Percentiles rank a stretch among this genome's conserved stretches.
phyloP scores from a whole-genome alignment of 441 rosid species.

The Populus hybrid region DNA sequence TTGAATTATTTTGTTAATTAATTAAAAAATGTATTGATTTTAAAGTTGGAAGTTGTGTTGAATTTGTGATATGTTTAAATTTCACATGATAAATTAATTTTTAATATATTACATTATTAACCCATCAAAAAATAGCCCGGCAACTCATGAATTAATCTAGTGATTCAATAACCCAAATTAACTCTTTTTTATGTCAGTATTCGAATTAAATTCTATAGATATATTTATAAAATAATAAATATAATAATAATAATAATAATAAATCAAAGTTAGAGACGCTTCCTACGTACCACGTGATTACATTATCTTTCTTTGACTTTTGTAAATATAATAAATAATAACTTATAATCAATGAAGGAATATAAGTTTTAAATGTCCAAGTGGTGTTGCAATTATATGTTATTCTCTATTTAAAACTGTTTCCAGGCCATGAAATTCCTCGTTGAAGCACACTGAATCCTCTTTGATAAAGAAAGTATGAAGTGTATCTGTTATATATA shows the following conservation, averaged over 20 bases:
- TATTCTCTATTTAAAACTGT: slow-evolving; percentile 18
- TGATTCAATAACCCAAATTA: too few relatives aligned
- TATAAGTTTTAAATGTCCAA: slow-evolving; percentile 29
- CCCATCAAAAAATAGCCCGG: too few relatives aligned
- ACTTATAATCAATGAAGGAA: slow-evolving; percentile 21
- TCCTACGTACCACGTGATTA: slow-evolving; percentile 36
- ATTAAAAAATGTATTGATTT: too few relatives aligned
- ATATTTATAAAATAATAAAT: too few relatives aligned
- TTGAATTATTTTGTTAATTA: too few relatives aligned
- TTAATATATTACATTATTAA: too few relatives aligned
- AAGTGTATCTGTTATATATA: slow-evolving; percentile 30
- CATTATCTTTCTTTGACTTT: slow-evolving; percentile 59
- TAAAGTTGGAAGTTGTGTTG: too few relatives aligned
- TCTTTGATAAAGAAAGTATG: slow-evolving; percentile 33
- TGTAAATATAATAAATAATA: slow-evolving; percentile 13
- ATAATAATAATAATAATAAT: too few relatives aligned
- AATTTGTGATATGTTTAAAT: too few relatives aligned
- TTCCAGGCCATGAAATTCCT: slow-evolving; percentile 30
- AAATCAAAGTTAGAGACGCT: slow-evolving; percentile 23
- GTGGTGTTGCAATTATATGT: slow-evolving; percentile 26
- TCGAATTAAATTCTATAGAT: slow-evolving; percentile 33
- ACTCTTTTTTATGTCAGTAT: background rate
- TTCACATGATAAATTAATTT: too few relatives aligned
- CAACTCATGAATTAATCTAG: too few relatives aligned
- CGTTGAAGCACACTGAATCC: slow-evolving; percentile 36